phyloP scores from a whole-genome alignment of 2,329 filamentous ascomycete genomes.

The Colletotrichum horii region DNA sequence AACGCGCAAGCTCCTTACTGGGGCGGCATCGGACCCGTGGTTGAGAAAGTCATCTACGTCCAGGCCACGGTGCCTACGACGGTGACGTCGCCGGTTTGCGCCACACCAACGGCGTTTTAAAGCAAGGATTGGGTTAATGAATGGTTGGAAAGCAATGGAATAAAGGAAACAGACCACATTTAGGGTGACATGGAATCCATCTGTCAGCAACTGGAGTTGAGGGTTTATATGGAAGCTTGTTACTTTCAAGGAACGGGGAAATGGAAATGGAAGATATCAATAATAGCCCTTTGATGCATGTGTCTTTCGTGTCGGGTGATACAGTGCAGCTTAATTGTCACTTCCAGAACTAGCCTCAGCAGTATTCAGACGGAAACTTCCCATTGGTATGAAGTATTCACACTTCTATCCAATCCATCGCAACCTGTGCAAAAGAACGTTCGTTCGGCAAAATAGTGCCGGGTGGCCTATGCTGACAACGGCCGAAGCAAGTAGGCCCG shows the following conservation, averaged over 20 bases:
- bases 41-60: background rate
- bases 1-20: background rate
- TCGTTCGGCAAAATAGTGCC: background rate
- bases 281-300: background rate
- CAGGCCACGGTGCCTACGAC: background rate
- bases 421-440: background rate
- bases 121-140: background rate
- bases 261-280: background rate
- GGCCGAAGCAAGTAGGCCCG: background rate
- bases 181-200: background rate
- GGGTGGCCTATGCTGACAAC: background rate
- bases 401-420: background rate
- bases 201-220: background rate
- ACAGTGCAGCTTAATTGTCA: background rate
- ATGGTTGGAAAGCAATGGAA: background rate
- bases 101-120: background rate
- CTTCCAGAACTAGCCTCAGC: background rate
- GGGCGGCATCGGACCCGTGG: background rate
- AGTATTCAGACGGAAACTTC: background rate
- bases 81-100: background rate
- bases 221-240: background rate
- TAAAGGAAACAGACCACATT: background rate
- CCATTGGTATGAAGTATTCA: background rate
- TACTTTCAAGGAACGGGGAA: background rate
- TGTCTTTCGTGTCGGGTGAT: background rate